Base-by-base conservation (phyloP, 495 filamentous ascomycete genomes). In the Staphylotrichum tortipilum region DNA sequence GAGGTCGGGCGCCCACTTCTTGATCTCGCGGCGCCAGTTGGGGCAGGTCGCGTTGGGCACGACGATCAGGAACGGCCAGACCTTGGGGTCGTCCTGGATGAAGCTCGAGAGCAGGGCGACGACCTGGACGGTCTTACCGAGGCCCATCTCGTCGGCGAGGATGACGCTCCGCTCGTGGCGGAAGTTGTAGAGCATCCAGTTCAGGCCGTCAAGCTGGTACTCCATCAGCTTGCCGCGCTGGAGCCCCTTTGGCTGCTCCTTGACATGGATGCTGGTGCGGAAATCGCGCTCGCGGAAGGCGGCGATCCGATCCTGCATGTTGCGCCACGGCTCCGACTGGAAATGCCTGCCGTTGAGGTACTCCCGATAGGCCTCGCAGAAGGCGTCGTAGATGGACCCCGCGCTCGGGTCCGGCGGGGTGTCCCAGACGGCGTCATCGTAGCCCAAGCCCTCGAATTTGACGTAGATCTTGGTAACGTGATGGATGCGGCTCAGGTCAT, bases 91-190 rank as follows among this genome's bases (percentile, higher is more conserved):
- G 24, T 87, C 80, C 54, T 86, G 74, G 24, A 86, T 77, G n/a
- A 99, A 65, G 12, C 85, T 79, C 8, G 85, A 79, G 8, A 99
- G 69, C 43, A 94, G 78, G 3, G 80, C 81, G 47, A 99, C 89
- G 43, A 96, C 79, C 63, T 99, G 94, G 40, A 99, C 86, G 0
- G 94, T 99, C 72, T 99, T 99, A 22, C 94, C 94, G 9, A 99
- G 80, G 4, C 94, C 94, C 94, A 99, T 99, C 62, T 99, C 94
- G 57, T 99, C 94, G 2, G 94, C 94, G 3, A 99, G 78, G 58
- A 99, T 92, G n/a, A 85, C 84, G 57, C 94, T 97, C 52, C 86
- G 77, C 52, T 82, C 73, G 40, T 78, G 70, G 52, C 85, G 80
- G 72, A 88, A 95, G 61, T 88, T 90, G 63, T 88, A 95, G 50